These are phyloP conservation scores for Chamaecrista fasciculata DNA, from an alignment of 306 rosid species.

Conservation along the genomic window DNA sequence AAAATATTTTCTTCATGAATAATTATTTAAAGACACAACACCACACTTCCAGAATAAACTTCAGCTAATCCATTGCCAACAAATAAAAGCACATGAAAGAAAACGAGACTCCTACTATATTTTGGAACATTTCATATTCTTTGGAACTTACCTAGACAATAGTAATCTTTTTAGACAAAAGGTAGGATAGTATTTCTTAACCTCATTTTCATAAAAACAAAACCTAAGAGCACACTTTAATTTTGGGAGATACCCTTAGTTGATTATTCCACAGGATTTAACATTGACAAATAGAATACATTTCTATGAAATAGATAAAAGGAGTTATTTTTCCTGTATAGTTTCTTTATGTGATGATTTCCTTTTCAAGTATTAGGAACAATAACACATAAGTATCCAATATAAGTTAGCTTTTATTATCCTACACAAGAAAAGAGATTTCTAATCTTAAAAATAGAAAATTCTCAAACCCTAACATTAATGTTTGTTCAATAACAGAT, in stretches of 20 bases:
- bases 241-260: neutral
- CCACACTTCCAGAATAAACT: neutral
- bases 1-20: neutral
- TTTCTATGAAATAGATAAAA: neutral
- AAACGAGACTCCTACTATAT: neutral
- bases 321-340: neutral
- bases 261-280: neutral
- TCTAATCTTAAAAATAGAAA: neutral
- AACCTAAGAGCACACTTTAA: conserved; percentile 17
- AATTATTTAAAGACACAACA: neutral
- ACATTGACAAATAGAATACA: neutral
- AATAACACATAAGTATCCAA: neutral
- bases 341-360: neutral
- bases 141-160: neutral
- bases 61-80: neutral
- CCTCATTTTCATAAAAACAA: neutral
- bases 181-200: neutral
- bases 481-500: neutral
- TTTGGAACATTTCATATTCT: neutral
- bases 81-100: conserved; percentile 14
- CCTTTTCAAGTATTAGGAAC: neutral
- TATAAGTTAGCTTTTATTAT: neutral
- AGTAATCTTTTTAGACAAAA: neutral
- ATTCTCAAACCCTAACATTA: neutral
- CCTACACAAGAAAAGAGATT: neutral